Base-by-base conservation (phyloP, 1,284 basidiomycete species). In the Bjerkandera adusta region DNA sequence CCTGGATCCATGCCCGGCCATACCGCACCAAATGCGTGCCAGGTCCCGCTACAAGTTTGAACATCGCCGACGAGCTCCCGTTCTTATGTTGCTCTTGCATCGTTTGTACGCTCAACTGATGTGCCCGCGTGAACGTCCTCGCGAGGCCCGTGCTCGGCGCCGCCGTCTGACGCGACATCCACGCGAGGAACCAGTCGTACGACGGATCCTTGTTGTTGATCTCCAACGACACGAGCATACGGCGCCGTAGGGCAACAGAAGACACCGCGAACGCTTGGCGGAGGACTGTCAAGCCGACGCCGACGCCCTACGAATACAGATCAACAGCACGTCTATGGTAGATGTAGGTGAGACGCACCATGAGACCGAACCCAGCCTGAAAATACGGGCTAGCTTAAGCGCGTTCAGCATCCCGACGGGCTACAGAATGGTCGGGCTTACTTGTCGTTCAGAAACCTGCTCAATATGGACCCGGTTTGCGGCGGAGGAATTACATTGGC, bases 181-280 rank as follows among this genome's bases (percentile, higher is more conserved):
- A 99, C 51, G 89, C 77, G 24, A 99, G 81, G 66, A 99, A 96
- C 95, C 97, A 99, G 29, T 92, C 88, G 66, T 99, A 98, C 2
- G 95, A 79, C 22, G 81, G 85, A 65, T 99, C 97, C 62, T 95
- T 93, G 59, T 95, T 97, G 42, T 92, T 92, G 57, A 99, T 94
- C 70, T 99, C 97, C 38, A 99, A 81, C 4, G 92, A 89, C 35
- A 99, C 94, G 41, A 99, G 83, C 72, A 99, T 77, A 25, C 96
- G 83, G 20, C 97, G 77, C 48, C 91, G 93, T 34, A 95, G 82
- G 26, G 88, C 76, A 3, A 79, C 83, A 4, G 87, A 79, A 15
- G 83, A 86, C 13, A 91, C 69, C 8, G 85, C 79, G 16, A 83
- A 61, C 24, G 83, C 83, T 60, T 87, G 79, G 13, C 92, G 83